Base-by-base conservation (phyloP, 768 basidiomycete genomes). In the Boletellus emodensis region DNA sequence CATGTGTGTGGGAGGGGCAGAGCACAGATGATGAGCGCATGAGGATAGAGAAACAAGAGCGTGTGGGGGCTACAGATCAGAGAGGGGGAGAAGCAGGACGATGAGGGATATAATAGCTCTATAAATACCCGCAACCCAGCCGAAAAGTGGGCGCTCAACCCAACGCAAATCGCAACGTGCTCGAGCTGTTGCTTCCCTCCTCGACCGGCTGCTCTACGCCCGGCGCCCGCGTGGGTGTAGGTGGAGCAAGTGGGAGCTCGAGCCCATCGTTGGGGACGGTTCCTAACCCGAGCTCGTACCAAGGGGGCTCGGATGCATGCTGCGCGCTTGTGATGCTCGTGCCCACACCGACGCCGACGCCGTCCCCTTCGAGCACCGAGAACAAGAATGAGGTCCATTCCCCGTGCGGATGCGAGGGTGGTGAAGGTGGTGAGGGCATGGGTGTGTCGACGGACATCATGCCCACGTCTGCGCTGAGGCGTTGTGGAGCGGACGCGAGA, bases 371-470 rank as follows among this genome's bases (percentile, higher is more conserved):
- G 28, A 67, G 67, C 65, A 67, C 61, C 13, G 66, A 67, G 37
- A 67, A 65, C 22, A 67, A 48, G 40, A 67, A 69, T 5, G 67
- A 67, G 0, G 66, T 67, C 66, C 66, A 67, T 37, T 67, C 66
- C 12, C 66, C 66, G 9, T 55, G 57, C 0, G 60, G 36, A 10
- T 52, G 57, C 0, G 45, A 28, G 1, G 57, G 36, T 18, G 52
- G 53, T 6, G 48, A 10, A 0, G 52, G 41, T 4, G 52, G 44
- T 4, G 52, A 22, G 24, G 56, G 54, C 1, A 55, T 47, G 1
- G 58, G 44, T 11, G 50, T 0, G 37, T 66, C 55, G 33, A 65
- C 44, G 17, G 59, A 39, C 57, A 65, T 63, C 20, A 64, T 58
- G 1, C 53, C 59, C 6, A 51, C 37, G 39, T 65, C 53, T 2